These are phyloP conservation scores for Phyllosticta capitalensis DNA, from an alignment of 2,329 filamentous ascomycete genomes.

Conservation along the genomic window DNA sequence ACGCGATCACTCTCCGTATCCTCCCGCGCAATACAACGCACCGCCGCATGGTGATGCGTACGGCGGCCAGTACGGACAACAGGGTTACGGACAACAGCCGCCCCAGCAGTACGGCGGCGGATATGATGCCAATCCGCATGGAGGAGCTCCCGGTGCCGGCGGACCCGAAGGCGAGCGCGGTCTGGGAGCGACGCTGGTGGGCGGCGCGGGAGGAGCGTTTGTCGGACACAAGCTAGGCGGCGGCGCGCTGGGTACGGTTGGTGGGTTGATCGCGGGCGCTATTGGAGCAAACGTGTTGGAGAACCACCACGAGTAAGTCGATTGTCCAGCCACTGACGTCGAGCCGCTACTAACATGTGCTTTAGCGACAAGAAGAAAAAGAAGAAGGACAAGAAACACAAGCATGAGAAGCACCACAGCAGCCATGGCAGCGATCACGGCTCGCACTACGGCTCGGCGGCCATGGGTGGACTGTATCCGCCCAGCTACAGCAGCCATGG, in stretches of 20 bases:
- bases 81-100: conserved; percentile 13
- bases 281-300: conserved; percentile 47
- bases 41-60: background rate
- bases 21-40: conserved; percentile 1
- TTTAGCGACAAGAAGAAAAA: conserved; percentile 22
- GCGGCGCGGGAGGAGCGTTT: conserved; percentile 46
- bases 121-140: conserved; percentile 16
- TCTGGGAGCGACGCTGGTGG: conserved; percentile 45
- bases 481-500: conserved; percentile 18
- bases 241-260: conserved; percentile 43
- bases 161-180: conserved; percentile 44
- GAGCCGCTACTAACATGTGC: conserved; percentile 7
- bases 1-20: conserved; percentile 27
- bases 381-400: conserved; percentile 30
- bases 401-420: conserved; percentile 18
- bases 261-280: conserved; percentile 43
- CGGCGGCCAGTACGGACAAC: conserved; percentile 12
- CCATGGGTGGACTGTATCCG: conserved; percentile 25
- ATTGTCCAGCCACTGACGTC: background rate
- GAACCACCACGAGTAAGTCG: conserved; percentile 34
- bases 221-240: conserved; percentile 46
- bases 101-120: conserved; percentile 16
- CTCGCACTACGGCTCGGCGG: conserved; percentile 25
- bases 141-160: conserved; percentile 16
- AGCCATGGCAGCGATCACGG: conserved; percentile 14